phyloP scores from a whole-genome alignment of 805 yeast genomes.

The Candida methanosorbosa region DNA sequence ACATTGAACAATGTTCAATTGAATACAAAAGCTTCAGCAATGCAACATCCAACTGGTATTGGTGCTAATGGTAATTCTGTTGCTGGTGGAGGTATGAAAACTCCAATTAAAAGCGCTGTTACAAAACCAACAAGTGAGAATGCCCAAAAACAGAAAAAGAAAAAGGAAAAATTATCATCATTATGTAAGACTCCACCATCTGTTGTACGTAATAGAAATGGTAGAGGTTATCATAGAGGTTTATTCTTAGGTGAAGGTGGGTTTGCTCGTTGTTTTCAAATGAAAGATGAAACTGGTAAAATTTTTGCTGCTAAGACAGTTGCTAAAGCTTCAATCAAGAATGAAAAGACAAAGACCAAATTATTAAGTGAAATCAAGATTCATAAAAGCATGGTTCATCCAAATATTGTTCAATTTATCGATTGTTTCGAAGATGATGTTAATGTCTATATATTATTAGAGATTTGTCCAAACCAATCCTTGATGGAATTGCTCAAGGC shows the following conservation, averaged over 20 bases:
- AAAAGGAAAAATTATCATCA: constrained; percentile 82
- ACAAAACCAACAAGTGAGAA: constrained; percentile 17
- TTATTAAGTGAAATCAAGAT: constrained; percentile 90
- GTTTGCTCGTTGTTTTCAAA: constrained; percentile 96
- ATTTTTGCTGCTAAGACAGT: constrained; percentile 95
- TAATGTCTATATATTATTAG: constrained; percentile 87
- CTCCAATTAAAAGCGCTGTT: constrained; percentile 32
- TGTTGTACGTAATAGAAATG: constrained; percentile 75
- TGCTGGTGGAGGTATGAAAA: constrained; percentile 17
- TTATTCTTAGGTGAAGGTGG: constrained; percentile 96
- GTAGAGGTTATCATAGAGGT: constrained; percentile 87
- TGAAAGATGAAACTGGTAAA: constrained; percentile 81
- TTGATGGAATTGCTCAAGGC: constrained; percentile 85
- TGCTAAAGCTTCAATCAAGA: constrained; percentile 88
- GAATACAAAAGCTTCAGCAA: constrained; percentile 29
- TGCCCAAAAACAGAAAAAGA: constrained; percentile 39
- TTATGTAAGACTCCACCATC: constrained; percentile 97
- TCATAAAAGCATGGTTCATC: constrained; percentile 82
- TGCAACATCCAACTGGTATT: constrained; percentile 9
- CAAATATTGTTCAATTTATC: constrained; percentile 83
- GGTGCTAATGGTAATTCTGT: neutral
- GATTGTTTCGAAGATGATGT: constrained; percentile 97
- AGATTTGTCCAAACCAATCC: constrained; percentile 91
- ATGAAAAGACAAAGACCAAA: constrained; percentile 81
- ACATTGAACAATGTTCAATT: constrained; percentile 45